Percentiles rank a stretch among this genome's conserved stretches.
These are phyloP conservation scores for Vigna reflexopilosa DNA, from an alignment of 306 rosid genomes.

Conservation along the genomic window DNA sequence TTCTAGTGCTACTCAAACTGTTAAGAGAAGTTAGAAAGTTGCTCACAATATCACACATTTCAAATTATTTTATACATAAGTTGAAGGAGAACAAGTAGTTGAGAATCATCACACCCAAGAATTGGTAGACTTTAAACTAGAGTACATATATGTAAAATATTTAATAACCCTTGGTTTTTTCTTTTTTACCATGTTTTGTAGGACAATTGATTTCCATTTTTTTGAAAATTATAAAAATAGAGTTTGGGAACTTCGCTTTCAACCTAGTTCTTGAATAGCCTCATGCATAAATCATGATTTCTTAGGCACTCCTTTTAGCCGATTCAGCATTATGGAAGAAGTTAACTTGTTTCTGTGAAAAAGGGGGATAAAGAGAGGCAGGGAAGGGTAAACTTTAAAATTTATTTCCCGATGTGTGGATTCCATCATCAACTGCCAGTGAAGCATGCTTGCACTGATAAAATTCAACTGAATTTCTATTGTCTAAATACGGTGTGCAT, in stretches of 20 bases:
- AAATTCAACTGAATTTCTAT: conserved; percentile 20
- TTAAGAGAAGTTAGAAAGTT: conserved; percentile 11
- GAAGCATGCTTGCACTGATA: conserved; percentile 2
- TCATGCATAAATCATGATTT: not conserved
- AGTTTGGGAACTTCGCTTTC: not conserved
- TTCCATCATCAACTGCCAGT: not conserved
- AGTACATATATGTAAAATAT: conserved; percentile 18
- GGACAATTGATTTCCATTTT: conserved; percentile 11
- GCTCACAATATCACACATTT: not conserved
- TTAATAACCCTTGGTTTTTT: not conserved
- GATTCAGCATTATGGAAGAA: not conserved
- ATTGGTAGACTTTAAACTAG: not conserved
- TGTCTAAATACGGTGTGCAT: not conserved
- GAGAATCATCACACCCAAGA: conserved; percentile 13
- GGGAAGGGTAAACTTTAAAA: not conserved
- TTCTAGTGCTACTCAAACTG: conserved; percentile 19
- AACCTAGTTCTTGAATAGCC: conserved; percentile 7
- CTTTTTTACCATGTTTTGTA: not conserved
- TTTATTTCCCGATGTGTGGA: not conserved
- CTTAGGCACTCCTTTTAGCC: not conserved
- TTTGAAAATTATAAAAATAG: conserved; percentile 2
- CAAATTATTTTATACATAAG: not conserved
- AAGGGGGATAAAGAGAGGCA: too few species aligned
- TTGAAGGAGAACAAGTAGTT: conserved; percentile 5
- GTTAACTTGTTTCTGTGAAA: too few species aligned